Conservation (phyloP, 2,329 filamentous ascomycete species). For the Graphium sp. region DNA sequence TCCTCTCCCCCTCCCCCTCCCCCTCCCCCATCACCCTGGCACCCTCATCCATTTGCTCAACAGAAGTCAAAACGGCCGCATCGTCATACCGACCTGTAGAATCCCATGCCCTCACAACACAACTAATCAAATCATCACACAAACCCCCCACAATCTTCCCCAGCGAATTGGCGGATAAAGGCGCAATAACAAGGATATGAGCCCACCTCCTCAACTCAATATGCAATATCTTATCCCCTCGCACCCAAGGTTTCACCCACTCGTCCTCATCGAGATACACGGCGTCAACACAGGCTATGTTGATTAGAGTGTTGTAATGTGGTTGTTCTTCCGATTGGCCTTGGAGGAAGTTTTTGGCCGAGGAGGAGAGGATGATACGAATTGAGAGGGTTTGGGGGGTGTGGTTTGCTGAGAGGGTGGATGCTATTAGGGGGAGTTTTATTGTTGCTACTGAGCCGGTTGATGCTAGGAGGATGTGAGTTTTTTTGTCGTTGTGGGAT, state of each 20-base stretch:
- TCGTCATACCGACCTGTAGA: conserved; percentile 43
- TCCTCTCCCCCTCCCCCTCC: no score
- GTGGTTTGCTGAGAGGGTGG: conserved; percentile 30
- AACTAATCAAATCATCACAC: conserved; percentile 59
- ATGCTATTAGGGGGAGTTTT: conserved; percentile 55
- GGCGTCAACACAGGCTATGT: conserved; percentile 56
- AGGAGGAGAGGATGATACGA: conserved; percentile 64
- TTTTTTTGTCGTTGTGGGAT: conserved; percentile 18
- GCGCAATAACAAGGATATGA: conserved; percentile 63
- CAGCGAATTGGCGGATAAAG: conserved; percentile 69
- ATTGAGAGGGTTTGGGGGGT: conserved; percentile 68
- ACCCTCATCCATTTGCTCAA: no score
- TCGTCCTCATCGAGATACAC: conserved; percentile 77
- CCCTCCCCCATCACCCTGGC: no score
- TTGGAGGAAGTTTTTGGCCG: conserved; percentile 57
- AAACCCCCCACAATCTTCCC: conserved; percentile 71
- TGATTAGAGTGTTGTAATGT: conserved; percentile 36
- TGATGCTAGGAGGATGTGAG: conserved; percentile 23
- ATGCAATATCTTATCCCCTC: conserved; percentile 69
- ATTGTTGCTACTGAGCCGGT: conserved; percentile 63
- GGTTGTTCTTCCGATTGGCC: conserved; percentile 70
- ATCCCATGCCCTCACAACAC: conserved; percentile 78
- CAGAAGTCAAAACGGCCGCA: no score
- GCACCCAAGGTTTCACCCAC: conserved; percentile 62
- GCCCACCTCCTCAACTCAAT: conserved; percentile 75